These are phyloP conservation scores for Lasiodiplodia sp. DNA, from an alignment of 2,329 filamentous ascomycete genomes.

Conservation along the genomic window DNA sequence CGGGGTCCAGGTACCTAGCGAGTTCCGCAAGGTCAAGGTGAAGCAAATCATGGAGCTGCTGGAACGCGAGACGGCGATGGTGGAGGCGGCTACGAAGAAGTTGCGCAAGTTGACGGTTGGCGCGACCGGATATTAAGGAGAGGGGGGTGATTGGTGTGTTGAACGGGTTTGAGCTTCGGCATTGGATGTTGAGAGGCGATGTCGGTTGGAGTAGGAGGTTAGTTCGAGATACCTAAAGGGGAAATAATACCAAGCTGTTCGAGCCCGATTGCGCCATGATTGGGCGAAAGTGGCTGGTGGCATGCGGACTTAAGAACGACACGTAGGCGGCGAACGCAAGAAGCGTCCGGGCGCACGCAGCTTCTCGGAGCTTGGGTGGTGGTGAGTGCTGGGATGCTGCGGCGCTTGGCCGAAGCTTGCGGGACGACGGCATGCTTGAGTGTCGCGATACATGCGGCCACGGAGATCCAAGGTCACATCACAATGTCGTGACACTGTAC, in stretches of 20 bases:
- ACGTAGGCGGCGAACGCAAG: constrained; percentile 20
- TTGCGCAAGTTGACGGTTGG: constrained; percentile 36
- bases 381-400: constrained; percentile 10
- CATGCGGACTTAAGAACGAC: constrained; percentile 15
- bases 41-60: constrained; percentile 44
- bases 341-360: neutral
- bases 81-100: constrained; percentile 43
- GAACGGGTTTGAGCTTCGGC: constrained; percentile 13
- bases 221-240: constrained; percentile 24
- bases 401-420: constrained; percentile 24
- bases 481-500: constrained; percentile 21
- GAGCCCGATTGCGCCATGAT: neutral
- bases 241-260: constrained; percentile 27
- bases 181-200: constrained; percentile 2
- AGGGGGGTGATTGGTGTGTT: constrained; percentile 1
- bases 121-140: constrained; percentile 16
- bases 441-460: constrained; percentile 9
- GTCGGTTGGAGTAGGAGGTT: neutral
- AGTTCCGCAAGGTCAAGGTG: constrained; percentile 45
- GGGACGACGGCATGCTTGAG: neutral
- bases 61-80: constrained; percentile 42
- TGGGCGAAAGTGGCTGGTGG: neutral
- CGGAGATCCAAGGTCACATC: constrained; percentile 19
- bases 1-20: constrained; percentile 40
- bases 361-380: constrained; percentile 13